Conservation (phyloP, 2,329 filamentous ascomycete species). For the Tolypocladium tundrense region DNA sequence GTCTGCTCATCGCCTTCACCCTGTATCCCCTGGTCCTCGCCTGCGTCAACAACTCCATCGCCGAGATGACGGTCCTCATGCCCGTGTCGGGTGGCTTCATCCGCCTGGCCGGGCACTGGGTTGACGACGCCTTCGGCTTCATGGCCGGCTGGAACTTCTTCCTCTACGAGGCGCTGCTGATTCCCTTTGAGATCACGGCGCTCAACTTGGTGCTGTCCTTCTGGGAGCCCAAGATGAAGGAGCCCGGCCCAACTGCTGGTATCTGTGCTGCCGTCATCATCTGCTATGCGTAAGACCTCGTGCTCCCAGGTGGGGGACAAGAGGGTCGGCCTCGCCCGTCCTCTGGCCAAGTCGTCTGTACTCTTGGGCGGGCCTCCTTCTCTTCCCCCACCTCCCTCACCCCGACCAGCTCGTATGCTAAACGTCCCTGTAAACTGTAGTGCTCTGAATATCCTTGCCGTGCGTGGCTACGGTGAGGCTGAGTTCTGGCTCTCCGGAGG, state of each 20-base stretch:
- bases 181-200: slow-evolving; percentile 33
- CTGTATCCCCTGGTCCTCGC: slow-evolving; percentile 45
- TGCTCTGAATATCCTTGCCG: slow-evolving; percentile 53
- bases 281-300: slow-evolving; percentile 41
- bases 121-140: slow-evolving; percentile 55
- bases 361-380: neutral
- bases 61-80: slow-evolving; percentile 54
- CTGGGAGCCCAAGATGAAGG: slow-evolving; percentile 32
- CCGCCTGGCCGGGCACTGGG: slow-evolving; percentile 54
- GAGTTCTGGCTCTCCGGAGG: slow-evolving; percentile 59
- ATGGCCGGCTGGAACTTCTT: slow-evolving; percentile 34
- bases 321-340: neutral
- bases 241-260: slow-evolving; percentile 57
- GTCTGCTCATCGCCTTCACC: slow-evolving; percentile 48
- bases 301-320: neutral
- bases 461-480: slow-evolving; percentile 57
- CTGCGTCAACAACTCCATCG: slow-evolving; percentile 54
- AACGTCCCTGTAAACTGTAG: slow-evolving; percentile 20
- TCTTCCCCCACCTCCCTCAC: neutral
- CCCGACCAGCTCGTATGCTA: slow-evolving; percentile 13
- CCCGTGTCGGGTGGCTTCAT: slow-evolving; percentile 55
- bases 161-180: slow-evolving; percentile 31
- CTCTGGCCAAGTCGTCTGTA: neutral
- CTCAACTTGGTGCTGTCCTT: slow-evolving; percentile 31
- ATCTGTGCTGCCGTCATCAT: slow-evolving; percentile 47